Percentiles rank a stretch among this genome's conserved stretches.
These are phyloP conservation scores for Linnemannia hyalina DNA, from an alignment of 192 early-diverging fungal genomes.

Conservation along the genomic window DNA sequence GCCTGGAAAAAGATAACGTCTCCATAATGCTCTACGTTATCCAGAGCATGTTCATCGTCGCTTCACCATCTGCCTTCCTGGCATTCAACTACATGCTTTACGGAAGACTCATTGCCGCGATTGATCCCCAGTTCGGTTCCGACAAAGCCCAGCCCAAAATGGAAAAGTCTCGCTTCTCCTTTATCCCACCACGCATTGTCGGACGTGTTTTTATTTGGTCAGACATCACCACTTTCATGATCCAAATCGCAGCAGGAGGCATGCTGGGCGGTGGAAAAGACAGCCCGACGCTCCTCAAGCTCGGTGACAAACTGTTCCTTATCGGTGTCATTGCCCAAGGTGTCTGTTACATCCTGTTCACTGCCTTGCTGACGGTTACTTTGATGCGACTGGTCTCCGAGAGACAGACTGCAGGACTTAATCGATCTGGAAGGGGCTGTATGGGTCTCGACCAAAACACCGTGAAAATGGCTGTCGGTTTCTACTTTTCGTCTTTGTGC, in stretches of 20 bases:
- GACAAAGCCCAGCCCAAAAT: not conserved
- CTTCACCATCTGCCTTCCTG: slow-evolving; percentile 30
- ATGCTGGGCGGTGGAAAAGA: slow-evolving; percentile 2
- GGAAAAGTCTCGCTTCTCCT: slow-evolving; percentile 31
- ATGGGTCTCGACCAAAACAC: slow-evolving; percentile 15
- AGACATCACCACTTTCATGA: slow-evolving; percentile 18
- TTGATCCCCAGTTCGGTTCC: slow-evolving; percentile 24
- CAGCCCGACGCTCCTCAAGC: not conserved
- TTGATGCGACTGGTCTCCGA: slow-evolving; percentile 18
- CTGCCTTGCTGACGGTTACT: slow-evolving; percentile 13
- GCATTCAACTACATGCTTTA: slow-evolving; percentile 55
- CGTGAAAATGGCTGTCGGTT: not conserved
- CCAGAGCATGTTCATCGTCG: slow-evolving; percentile 10
- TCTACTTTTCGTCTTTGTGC: slow-evolving; percentile 37
- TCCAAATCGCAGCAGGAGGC: slow-evolving; percentile 28
- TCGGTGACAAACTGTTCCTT: slow-evolving; percentile 34
- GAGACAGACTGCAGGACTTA: not conserved
- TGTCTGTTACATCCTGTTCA: slow-evolving; percentile 27
- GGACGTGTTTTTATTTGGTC: slow-evolving; percentile 33
- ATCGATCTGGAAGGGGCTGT: not conserved
- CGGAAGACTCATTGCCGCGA: slow-evolving; percentile 21
- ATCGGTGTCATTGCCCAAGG: slow-evolving; percentile 34
- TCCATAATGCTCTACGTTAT: not conserved
- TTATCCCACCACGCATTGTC: slow-evolving; percentile 42
- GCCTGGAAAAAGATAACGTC: no score